Base-by-base conservation (phyloP, 768 basidiomycete genomes). In the Suillus variegatus region DNA sequence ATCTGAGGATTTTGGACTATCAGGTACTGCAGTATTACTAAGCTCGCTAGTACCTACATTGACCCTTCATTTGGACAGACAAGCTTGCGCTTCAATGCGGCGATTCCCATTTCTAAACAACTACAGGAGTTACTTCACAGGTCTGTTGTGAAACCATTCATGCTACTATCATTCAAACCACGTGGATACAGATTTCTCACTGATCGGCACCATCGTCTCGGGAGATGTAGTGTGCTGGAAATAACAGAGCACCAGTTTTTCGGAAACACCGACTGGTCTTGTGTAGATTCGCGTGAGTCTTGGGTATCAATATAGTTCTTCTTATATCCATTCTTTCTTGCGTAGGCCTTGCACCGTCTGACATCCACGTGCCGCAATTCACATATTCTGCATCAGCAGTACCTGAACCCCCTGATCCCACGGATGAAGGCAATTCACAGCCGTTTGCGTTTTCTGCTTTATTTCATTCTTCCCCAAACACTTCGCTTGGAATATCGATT, bases 401-500 rank as follows among this genome's bases (percentile, higher is more conserved):
- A 20, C 62, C 73, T n/a, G 66, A 64, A 10, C 63, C 69, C 3
- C 76, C 81, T 5, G 81, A 82, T 13, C 35, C 35, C 36, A 64
- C 66, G 32, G 22, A 74, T 41, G 76, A 76, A 41, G 70, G 58
- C 41, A 73, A 78, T 61, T 89, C 86, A 14, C 86, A 85, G 67
- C 83, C 85, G 4, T 94, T 93, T 72, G 86, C 86, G 0, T 95
- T 95, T 69, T 95, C 93, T 32, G 87, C 85, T 1, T 78, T 94
- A 18, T 94, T 95, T 73, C 88, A 93, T 70, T 93, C 91, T 1
- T 90, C 92, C 13, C 74, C 79, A 20, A 75, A 68, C 36, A 78
- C 81, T 3, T 86, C 87, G 0, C 81, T 82, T 0, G 82, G 78
- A 2, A 62, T 82, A 40, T 85, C 88, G 1, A 71, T 81, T 57